Percentiles rank a stretch among this genome's conserved stretches.
These are phyloP conservation scores for Lentinula boryana DNA, from an alignment of 768 basidiomycete species.

Conservation along the genomic window DNA sequence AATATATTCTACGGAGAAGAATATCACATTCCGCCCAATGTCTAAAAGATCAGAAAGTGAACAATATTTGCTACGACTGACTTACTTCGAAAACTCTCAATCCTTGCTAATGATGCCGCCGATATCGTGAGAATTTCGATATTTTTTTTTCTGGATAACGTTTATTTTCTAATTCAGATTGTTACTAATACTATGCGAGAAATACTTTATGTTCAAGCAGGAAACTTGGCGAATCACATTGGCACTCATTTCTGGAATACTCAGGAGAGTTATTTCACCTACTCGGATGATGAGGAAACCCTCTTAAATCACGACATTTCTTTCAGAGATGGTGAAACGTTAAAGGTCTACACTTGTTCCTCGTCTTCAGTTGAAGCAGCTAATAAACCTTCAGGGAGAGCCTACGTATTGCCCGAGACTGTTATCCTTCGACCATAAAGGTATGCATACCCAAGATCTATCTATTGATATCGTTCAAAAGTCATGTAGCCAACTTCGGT, in stretches of 20 bases:
- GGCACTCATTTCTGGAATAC: constrained; percentile 83
- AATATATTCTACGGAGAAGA: too few species aligned
- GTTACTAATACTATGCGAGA: constrained; percentile 49
- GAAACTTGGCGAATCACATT: constrained; percentile 56
- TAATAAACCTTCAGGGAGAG: constrained; percentile 28
- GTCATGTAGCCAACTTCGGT: constrained; percentile 59
- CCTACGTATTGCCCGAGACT: constrained; percentile 54
- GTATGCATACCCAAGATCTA: constrained; percentile 23
- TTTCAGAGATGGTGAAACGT: constrained; percentile 55
- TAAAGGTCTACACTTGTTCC: constrained; percentile 31
- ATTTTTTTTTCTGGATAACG: too few species aligned
- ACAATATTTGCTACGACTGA: too few species aligned
- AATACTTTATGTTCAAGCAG: constrained; percentile 75
- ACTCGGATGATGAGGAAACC: constrained; percentile 36
- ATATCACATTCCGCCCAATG: too few species aligned
- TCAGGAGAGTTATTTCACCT: constrained; percentile 63
- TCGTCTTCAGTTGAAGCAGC: not conserved
- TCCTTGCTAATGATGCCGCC: not conserved
- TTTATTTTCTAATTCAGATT: too few species aligned
- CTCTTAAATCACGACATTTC: constrained; percentile 51
- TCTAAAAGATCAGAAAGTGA: too few species aligned
- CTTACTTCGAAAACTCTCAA: too few species aligned
- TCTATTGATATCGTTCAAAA: not conserved
- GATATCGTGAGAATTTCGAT: not conserved
- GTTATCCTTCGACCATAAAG: constrained; percentile 63